Evolutionary conservation across 2,329 filamentous ascomycete genomes (phyloP), one percentile per base, ranked within the genome.

Genomic region (Diplodia sapinea): DNA sequence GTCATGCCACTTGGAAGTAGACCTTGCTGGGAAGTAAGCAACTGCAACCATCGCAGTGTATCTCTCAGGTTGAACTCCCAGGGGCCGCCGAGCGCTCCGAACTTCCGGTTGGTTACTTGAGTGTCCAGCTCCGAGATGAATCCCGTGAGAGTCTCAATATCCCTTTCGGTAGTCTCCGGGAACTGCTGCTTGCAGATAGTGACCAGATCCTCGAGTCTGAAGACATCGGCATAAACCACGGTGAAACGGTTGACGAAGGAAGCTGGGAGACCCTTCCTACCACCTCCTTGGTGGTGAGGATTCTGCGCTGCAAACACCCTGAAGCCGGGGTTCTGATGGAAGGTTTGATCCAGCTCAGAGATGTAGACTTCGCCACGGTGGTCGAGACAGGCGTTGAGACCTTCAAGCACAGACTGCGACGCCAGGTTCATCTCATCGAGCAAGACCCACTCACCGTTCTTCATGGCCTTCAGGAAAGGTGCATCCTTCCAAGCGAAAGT

Each of bases 191-290:
- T 83, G 56, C 93, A 96, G 70, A 99, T 98, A 56, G 91, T 82
- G 69, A 90, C 85, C 68, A 99, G 80, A 81, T 99, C 95, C 38
- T 92, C 86, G 31, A 90, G 84, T 17, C 86, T 90, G 76, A 99
- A 95, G 4, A 93, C 87, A 75, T 99, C 95, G 68, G 95, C 93
- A 79, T 98, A 98, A 0, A 99, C 96, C 20, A 99, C 94, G 47
- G 96, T 95, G 77, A 99, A 99, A 55, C 96, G 91, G 77, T 99
- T 98, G 70, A 99, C 95, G 74, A 99, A 99, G 0, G 95, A 98
- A 68, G 91, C 91, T 1, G 95, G 95, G 43, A 99, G 82, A 49
- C 95, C 95, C 79, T 99, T 99, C 72, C 95, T 88, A 11, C 95
- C 95, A 70, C 95, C 94, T 68, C 95, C 95, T 79, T 99, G 95